Evolutionary conservation across 345 rosid genomes (phyloP).

Genomic region (Mercurialis annua): DNA sequence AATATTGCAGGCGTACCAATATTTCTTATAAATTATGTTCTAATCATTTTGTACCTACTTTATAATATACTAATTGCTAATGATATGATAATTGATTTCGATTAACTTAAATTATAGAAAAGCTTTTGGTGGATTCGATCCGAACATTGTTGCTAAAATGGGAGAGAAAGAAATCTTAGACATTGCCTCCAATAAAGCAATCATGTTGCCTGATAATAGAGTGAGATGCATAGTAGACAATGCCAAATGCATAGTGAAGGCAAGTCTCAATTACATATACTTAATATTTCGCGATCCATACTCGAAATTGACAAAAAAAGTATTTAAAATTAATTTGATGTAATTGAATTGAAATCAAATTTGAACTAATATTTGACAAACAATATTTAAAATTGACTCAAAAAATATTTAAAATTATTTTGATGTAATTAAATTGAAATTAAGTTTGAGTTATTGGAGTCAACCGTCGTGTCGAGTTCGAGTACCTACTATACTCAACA

Average conservation of each 20-base stretch:
- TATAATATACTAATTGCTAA: too few species aligned
- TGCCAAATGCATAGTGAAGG: slow-evolving; percentile 87
- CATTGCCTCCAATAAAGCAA: slow-evolving; percentile 66
- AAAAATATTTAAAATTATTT: not conserved
- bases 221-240: slow-evolving; percentile 84
- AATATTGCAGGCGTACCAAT: too few species aligned
- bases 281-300: too few species aligned
- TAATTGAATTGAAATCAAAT: not conserved
- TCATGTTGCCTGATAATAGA: slow-evolving; percentile 74
- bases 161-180: slow-evolving; percentile 74
- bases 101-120: slow-evolving; percentile 40
- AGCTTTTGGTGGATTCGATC: slow-evolving; percentile 75
- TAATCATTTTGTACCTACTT: too few species aligned
- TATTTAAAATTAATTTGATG: too few species aligned
- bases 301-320: too few species aligned
- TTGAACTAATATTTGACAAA: not conserved
- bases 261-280: slow-evolving; percentile 21
- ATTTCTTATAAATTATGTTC: too few species aligned
- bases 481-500: too few species aligned
- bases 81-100: not conserved
- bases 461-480: too few species aligned
- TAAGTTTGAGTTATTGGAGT: too few species aligned
- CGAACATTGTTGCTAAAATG: slow-evolving; percentile 69
- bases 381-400: not conserved
- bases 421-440: not conserved